Conservation (phyloP, 306 rosid genomes). For the Pachyrhizus erosus region DNA sequence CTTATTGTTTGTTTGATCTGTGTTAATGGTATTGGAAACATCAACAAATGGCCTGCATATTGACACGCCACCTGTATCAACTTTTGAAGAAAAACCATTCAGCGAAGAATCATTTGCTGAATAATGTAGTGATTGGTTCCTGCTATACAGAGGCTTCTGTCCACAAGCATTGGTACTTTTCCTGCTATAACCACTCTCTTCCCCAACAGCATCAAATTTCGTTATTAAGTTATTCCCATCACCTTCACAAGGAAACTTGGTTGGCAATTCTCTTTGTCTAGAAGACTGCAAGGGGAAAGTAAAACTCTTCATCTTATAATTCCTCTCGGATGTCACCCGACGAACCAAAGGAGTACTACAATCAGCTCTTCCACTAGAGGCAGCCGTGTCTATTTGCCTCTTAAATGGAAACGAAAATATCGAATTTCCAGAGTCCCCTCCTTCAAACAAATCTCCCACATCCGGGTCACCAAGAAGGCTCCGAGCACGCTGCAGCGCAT, state of each 20-base stretch:
- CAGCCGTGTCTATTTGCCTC: conserved; percentile 6
- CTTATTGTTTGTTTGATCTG: conserved; percentile 41
- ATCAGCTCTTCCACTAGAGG: conserved; percentile 43
- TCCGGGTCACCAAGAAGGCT: conserved; percentile 92
- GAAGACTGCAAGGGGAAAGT: conserved; percentile 58
- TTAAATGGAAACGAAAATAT: conserved; percentile 47
- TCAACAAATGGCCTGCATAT: conserved; percentile 62
- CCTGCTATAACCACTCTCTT: conserved; percentile 45
- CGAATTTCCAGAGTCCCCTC: conserved; percentile 46
- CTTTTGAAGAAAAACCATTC: conserved; percentile 50
- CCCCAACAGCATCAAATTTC: conserved; percentile 70
- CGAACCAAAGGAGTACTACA: conserved; percentile 45
- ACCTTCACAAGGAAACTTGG: conserved; percentile 49
- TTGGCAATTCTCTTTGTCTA: conserved; percentile 45
- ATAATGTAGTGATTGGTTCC: conserved; percentile 31
- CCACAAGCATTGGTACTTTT: conserved; percentile 48
- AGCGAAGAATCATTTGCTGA: conserved; percentile 37
- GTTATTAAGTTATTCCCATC: conserved; percentile 68
- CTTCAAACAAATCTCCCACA: conserved; percentile 67
- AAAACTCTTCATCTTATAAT: conserved; percentile 46
- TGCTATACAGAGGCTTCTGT: conserved; percentile 43
- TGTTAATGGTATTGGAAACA: conserved; percentile 64
- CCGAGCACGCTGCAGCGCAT: conserved; percentile 83
- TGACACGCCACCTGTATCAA: conserved; percentile 43
- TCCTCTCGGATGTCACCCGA: conserved; percentile 36